Conservation (phyloP, 78 protist genomes). For the Guillardia theta region DNA sequence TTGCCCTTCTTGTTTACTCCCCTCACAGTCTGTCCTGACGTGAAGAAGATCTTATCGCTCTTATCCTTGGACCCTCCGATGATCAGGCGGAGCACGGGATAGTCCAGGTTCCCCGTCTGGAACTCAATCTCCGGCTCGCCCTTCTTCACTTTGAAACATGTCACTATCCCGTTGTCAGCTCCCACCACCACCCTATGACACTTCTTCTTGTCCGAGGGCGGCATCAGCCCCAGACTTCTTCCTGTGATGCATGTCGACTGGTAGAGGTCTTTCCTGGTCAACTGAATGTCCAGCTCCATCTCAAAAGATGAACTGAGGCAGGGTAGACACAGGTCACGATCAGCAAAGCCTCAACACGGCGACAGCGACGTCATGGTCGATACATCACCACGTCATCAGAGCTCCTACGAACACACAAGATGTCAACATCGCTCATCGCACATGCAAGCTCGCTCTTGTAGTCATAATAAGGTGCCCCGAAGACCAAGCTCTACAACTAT, state of each 20-base stretch:
- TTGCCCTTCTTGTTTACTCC: background rate
- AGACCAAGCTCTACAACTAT: too few relatives aligned
- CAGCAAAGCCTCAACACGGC: too few relatives aligned
- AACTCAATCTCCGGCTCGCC: slow-evolving; percentile 18
- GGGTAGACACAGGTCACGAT: too few relatives aligned
- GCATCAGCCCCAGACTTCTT: background rate
- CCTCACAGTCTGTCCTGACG: background rate
- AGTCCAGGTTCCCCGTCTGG: background rate
- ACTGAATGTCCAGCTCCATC: background rate
- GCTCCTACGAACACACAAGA: too few relatives aligned
- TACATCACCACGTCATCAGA: too few relatives aligned
- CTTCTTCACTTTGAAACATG: background rate
- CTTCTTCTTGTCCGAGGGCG: slow-evolving; percentile 21
- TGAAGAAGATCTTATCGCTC: background rate
- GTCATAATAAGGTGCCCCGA: too few relatives aligned
- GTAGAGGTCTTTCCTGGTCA: background rate
- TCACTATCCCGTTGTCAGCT: background rate
- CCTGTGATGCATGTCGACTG: slow-evolving; percentile 26
- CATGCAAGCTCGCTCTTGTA: too few relatives aligned
- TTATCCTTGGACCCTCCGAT: background rate
- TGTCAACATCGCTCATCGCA: too few relatives aligned
- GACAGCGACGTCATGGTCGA: too few relatives aligned
- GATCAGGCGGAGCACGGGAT: background rate
- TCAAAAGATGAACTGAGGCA: too few relatives aligned
- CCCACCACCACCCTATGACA: background rate